phyloP scores from a whole-genome alignment of 2,329 filamentous ascomycete genomes.

The Phyllosticta capitalensis region DNA sequence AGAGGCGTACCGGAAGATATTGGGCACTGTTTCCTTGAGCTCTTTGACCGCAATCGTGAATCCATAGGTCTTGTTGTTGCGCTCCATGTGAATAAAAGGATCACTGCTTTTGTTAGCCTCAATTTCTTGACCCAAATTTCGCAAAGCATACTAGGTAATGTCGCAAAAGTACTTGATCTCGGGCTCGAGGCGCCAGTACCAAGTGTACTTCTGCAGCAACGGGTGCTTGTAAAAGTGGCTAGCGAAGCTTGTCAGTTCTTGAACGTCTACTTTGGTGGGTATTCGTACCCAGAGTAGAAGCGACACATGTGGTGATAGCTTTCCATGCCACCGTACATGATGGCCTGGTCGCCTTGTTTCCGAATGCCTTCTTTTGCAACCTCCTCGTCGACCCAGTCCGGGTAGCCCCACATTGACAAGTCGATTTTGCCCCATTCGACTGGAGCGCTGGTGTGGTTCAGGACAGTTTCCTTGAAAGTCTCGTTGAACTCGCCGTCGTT shows the following conservation, averaged over 20 bases:
- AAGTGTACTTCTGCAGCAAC: slow-evolving; percentile 90
- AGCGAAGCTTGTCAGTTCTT: slow-evolving; percentile 13
- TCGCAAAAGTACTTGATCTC: slow-evolving; percentile 99
- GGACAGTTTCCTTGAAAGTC: slow-evolving; percentile 78
- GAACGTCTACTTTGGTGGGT: background rate
- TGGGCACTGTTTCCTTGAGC: slow-evolving; percentile 91
- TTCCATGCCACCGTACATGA: slow-evolving; percentile 99
- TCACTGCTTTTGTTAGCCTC: slow-evolving; percentile 47
- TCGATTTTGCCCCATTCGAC: slow-evolving; percentile 95
- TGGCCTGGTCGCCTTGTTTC: slow-evolving; percentile 91
- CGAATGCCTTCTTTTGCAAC: slow-evolving; percentile 92
- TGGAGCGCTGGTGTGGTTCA: slow-evolving; percentile 76
- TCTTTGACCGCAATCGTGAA: slow-evolving; percentile 99
- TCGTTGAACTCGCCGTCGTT: slow-evolving; percentile 97
- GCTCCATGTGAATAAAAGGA: slow-evolving; percentile 90
- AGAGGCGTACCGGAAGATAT: slow-evolving; percentile 97
- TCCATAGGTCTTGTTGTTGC: slow-evolving; percentile 92
- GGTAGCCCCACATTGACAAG: slow-evolving; percentile 87
- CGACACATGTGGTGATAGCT: slow-evolving; percentile 99
- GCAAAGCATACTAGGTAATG: slow-evolving; percentile 74
- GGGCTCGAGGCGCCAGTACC: slow-evolving; percentile 98
- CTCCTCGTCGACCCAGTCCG: slow-evolving; percentile 90
- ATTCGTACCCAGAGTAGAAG: slow-evolving; percentile 82
- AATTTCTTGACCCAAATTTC: slow-evolving; percentile 7
- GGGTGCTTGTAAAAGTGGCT: slow-evolving; percentile 97